Evolutionary conservation across 768 basidiomycete species (phyloP).

Genomic region (Macrocybe gigantea): DNA sequence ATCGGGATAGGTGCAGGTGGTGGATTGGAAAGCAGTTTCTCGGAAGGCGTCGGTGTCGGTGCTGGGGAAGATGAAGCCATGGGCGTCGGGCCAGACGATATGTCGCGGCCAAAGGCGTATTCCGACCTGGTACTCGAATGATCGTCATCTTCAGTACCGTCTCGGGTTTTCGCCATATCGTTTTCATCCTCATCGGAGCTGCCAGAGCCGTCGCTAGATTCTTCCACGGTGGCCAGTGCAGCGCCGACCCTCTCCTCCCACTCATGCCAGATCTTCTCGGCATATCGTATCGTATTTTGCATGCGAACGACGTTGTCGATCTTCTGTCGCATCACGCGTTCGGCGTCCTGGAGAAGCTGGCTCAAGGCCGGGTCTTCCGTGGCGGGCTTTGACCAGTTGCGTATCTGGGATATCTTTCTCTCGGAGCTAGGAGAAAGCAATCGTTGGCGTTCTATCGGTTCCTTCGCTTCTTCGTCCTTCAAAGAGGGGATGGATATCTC

Average conservation of each 20-base stretch:
- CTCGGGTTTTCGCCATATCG: constrained; percentile 21
- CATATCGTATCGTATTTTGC: constrained; percentile 95
- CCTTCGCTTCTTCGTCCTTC: constrained; percentile 86
- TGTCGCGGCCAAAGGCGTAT: constrained; percentile 47
- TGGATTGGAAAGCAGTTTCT: constrained; percentile 21
- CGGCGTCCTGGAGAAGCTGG: constrained; percentile 81
- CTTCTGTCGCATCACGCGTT: constrained; percentile 88
- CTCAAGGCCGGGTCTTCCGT: constrained; percentile 82
- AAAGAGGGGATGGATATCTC: constrained; percentile 85
- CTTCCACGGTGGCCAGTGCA: constrained; percentile 50
- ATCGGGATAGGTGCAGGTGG: constrained; percentile 23
- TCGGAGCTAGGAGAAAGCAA: constrained; percentile 88
- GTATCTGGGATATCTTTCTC: constrained; percentile 75
- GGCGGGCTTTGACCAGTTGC: constrained; percentile 80
- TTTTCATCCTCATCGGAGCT: constrained; percentile 38
- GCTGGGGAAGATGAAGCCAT: constrained; percentile 52
- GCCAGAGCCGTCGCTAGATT: constrained; percentile 44
- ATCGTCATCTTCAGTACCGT: constrained; percentile 35
- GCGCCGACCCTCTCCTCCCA: constrained; percentile 89
- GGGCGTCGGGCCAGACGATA: constrained; percentile 62
- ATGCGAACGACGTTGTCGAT: constrained; percentile 91
- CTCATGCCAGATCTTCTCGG: constrained; percentile 95
- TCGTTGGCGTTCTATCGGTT: constrained; percentile 89
- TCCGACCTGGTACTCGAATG: constrained; percentile 61
- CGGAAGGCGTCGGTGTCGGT: constrained; percentile 22